Evolutionary conservation across 768 basidiomycete species (phyloP).

Genomic region (Boletus subcaerulescens): DNA sequence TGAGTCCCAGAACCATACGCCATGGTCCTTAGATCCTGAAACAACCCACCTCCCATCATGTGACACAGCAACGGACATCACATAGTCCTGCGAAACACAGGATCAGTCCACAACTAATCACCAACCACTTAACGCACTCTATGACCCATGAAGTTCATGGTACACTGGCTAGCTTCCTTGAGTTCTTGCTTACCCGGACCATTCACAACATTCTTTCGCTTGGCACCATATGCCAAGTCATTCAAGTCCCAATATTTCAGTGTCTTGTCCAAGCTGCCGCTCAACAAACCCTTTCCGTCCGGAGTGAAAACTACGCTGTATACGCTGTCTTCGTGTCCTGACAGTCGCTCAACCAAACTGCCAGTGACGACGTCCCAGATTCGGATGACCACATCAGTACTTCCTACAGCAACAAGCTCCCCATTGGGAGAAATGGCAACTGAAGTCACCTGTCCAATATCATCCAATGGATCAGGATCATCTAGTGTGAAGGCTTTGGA

Average conservation of each 20-base stretch:
- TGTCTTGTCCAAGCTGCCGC: conserved; percentile 88
- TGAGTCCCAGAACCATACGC: conserved; percentile 93
- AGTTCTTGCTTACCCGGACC: conserved; percentile 43
- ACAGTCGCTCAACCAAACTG: conserved; percentile 63
- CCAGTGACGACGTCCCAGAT: conserved; percentile 79
- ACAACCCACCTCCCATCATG: conserved; percentile 95
- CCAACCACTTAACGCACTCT: conserved; percentile 48
- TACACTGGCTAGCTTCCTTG: conserved; percentile 54
- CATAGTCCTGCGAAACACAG: conserved; percentile 52
- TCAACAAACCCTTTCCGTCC: conserved; percentile 84
- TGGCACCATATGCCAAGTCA: conserved; percentile 31
- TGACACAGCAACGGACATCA: conserved; percentile 76
- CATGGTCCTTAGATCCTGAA: conserved; percentile 92
- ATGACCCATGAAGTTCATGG: conserved; percentile 87
- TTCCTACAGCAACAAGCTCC: conserved; percentile 60
- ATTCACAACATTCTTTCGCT: conserved; percentile 28
- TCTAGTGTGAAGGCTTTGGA: conserved; percentile 37
- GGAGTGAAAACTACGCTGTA: conserved; percentile 92
- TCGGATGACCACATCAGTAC: conserved; percentile 71
- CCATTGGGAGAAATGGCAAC: conserved; percentile 80
- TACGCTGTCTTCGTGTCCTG: conserved; percentile 81
- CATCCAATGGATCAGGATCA: conserved; percentile 50
- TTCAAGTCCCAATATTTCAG: conserved; percentile 82
- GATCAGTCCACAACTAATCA: conserved; percentile 1
- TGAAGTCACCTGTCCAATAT: conserved; percentile 61